Evolutionary conservation across 2,329 filamentous ascomycete species (phyloP), one percentile per base, ranked within the genome.

Genomic region (Cucurbitaria berberidis): DNA sequence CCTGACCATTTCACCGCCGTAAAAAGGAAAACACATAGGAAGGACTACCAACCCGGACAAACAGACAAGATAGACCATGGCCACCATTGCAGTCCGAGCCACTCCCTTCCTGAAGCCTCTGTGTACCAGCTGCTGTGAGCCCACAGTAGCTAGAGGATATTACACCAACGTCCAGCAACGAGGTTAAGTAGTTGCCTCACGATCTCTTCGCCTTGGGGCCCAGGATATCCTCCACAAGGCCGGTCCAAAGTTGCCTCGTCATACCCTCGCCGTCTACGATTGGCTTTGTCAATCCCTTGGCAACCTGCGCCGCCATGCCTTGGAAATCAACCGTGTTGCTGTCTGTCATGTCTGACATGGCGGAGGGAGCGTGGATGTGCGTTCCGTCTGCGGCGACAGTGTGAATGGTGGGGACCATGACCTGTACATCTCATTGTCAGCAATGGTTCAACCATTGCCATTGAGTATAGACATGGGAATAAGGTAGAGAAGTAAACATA

Each of bases 311-410:
- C 19, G 83, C 82, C 67, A 86, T 74, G 36, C 80, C 79, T 67
- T 85, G 82, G 55, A 86, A 80, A 30, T 84, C 80, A 39, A 83
- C 72, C 11, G 80, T 74, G 67, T 81, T 77, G 55, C 82, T 84
- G 65, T 87, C 85, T 18, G 81, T 78, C 16, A 84, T 78, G 57
- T 87, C 85, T 48, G 79, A 80, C 78, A 87, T 80, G 44, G 84
- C 80, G 56, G 81, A 81, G 52, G 81, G 78, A 6, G 73, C 78
- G 48, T 77, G 71, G 62, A 81, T 75, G 54, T 82, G 73, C 19
- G 79, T 77, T 51, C 74, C 72, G 52, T 80, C 77, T 34, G 75
- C 80, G 45, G 80, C 76, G 45, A 82, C 80, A 35, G 81, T 81
- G 66, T 79, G 78, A 69, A 87, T 85, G 68, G 82, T 76, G 30